Percentiles rank a stretch among this genome's conserved stretches.
phyloP scores from a whole-genome alignment of 805 yeast species.

The Myxozyma mucilagina region DNA sequence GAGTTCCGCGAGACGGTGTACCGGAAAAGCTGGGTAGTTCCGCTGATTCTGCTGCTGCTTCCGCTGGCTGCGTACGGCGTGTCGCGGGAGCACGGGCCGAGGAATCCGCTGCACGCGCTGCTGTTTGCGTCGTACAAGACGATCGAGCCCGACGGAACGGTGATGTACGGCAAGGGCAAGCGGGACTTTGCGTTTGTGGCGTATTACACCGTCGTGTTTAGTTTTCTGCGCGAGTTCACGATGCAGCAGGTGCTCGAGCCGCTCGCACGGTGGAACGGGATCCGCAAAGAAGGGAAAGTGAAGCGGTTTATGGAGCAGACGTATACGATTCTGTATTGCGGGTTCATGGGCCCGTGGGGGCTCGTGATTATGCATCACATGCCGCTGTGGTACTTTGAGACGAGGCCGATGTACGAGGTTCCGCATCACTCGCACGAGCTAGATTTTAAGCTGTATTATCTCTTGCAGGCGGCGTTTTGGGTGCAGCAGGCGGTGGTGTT shows the following conservation, averaged over 20 bases:
- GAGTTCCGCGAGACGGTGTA: conserved; percentile 59
- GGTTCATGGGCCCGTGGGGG: conserved; percentile 81
- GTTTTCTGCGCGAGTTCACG: conserved; percentile 84
- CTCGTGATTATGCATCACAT: conserved; percentile 80
- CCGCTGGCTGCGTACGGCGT: conserved; percentile 10
- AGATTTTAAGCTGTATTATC: conserved; percentile 75
- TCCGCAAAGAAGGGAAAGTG: conserved; percentile 56
- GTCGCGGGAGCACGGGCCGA: conserved; percentile 2
- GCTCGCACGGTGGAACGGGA: conserved; percentile 55
- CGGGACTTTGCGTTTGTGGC: conserved; percentile 78
- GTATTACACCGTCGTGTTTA: conserved; percentile 81
- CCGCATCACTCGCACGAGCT: conserved; percentile 79
- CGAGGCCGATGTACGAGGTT: conserved; percentile 71
- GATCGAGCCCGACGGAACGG: conserved; percentile 33
- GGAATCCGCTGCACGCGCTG: conserved; percentile 23
- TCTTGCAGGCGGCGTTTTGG: conserved; percentile 97
- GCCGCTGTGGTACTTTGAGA: conserved; percentile 88
- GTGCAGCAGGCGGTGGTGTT: conserved; percentile 89
- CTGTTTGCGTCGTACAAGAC: conserved; percentile 28
- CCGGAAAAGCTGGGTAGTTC: conserved; percentile 59
- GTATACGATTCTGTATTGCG: conserved; percentile 78
- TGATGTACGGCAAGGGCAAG: conserved; percentile 77
- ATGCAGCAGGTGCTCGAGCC: conserved; percentile 84
- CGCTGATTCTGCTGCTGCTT: conserved; percentile 18
- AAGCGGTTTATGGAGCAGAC: conserved; percentile 92